Conservation (phyloP, 495 filamentous ascomycete species). For the Daldinia caldariorum region DNA sequence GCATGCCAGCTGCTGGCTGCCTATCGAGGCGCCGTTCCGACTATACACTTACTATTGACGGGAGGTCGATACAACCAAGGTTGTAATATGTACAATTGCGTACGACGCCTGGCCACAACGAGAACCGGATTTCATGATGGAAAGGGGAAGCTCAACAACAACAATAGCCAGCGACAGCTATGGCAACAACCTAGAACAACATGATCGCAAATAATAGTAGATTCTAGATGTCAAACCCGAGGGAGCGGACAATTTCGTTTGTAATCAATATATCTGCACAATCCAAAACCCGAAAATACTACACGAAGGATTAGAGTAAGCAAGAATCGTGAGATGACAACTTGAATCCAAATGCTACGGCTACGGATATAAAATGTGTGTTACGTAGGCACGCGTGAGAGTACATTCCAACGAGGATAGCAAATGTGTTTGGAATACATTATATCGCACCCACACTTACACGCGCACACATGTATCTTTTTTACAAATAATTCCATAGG, state of each 20-base stretch:
- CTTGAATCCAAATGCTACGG: constrained; percentile 24
- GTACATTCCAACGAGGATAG: too few relatives aligned
- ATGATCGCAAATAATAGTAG: constrained; percentile 36
- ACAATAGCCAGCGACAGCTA: too few relatives aligned
- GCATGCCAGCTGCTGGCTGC: constrained; percentile 38
- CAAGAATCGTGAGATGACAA: constrained; percentile 11
- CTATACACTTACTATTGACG: constrained; percentile 26
- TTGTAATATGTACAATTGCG: constrained; percentile 14
- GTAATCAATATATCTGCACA: constrained; percentile 24
- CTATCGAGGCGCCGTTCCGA: constrained; percentile 38
- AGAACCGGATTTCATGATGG: constrained; percentile 24
- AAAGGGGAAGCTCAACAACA: constrained; percentile 29
- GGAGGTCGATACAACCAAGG: constrained; percentile 35
- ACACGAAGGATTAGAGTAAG: constrained; percentile 30
- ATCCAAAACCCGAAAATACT: constrained; percentile 31
- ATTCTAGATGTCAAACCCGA: constrained; percentile 2
- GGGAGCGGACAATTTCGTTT: constrained; percentile 18
- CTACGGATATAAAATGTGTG: constrained; percentile 15
- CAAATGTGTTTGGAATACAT: background rate
- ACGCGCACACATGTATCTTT: constrained; percentile 15
- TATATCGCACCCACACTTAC: background rate
- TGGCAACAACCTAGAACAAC: background rate
- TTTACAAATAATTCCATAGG: constrained; percentile 25
- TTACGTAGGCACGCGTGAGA: constrained; percentile 2
- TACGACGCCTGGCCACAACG: constrained; percentile 11